Conservation (phyloP, 108 stramenopile genomes). For the Pelagomonas calceolata region DNA sequence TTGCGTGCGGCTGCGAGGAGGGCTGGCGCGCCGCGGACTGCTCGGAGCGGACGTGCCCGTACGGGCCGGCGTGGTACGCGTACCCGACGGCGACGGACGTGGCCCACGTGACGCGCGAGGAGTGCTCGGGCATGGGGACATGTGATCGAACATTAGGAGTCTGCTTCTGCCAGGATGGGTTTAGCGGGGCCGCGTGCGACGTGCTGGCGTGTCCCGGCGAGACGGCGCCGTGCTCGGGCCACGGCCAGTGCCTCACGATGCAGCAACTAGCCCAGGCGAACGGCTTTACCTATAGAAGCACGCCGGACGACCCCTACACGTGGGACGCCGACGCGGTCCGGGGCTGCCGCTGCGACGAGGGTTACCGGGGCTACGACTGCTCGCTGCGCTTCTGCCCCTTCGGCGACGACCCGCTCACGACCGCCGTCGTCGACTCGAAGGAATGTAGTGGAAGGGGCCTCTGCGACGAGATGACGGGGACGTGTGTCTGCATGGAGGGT, state of each 20-base stretch:
- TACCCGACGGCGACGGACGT: slow-evolving; percentile 23
- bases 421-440: slow-evolving; percentile 15
- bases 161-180: slow-evolving; percentile 56
- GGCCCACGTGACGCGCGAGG: slow-evolving; percentile 36
- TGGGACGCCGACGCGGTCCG: slow-evolving; percentile 57
- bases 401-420: slow-evolving; percentile 49
- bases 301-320: slow-evolving; percentile 43
- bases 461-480: slow-evolving; percentile 37
- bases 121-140: slow-evolving; percentile 57
- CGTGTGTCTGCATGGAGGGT: slow-evolving; percentile 37
- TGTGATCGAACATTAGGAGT: slow-evolving; percentile 45
- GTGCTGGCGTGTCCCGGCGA: not conserved
- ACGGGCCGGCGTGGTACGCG: slow-evolving; percentile 40
- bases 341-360: slow-evolving; percentile 58
- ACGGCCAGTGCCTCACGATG: slow-evolving; percentile 60
- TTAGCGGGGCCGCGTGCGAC: slow-evolving; percentile 29
- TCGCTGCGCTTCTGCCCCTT: slow-evolving; percentile 40
- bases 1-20: slow-evolving; percentile 48
- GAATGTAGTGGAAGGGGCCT: slow-evolving; percentile 43
- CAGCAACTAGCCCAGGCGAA: slow-evolving; percentile 37
- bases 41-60: slow-evolving; percentile 47
- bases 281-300: slow-evolving; percentile 35
- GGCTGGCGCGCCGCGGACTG: slow-evolving; percentile 62
- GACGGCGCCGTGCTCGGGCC: slow-evolving; percentile 37
- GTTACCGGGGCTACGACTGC: slow-evolving; percentile 58